These are phyloP conservation scores for Lippia alba DNA, from an alignment of 305 asterid genomes.

Conservation along the genomic window DNA sequence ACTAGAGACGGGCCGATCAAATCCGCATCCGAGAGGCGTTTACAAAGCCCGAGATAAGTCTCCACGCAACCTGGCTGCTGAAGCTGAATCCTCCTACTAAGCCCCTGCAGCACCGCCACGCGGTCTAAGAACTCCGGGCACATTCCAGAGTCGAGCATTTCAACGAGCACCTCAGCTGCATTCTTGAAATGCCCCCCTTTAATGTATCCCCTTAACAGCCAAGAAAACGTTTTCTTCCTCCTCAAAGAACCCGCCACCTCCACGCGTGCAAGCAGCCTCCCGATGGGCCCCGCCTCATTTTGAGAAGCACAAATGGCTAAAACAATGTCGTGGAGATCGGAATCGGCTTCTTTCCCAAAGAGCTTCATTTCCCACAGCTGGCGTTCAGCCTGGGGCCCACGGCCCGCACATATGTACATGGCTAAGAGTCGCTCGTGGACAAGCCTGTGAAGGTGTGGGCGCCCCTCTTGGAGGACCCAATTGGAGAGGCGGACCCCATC, in stretches of 20 bases:
- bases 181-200: constrained; percentile 87
- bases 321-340: constrained; percentile 80
- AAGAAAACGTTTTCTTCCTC: constrained; percentile 73
- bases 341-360: constrained; percentile 68
- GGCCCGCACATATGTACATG: constrained; percentile 87
- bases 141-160: constrained; percentile 78
- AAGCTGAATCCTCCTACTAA: constrained; percentile 58
- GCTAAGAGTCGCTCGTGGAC: constrained; percentile 89
- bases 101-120: constrained; percentile 84
- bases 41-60: constrained; percentile 69
- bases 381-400: constrained; percentile 78
- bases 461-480: constrained; percentile 70
- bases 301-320: constrained; percentile 92
- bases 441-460: constrained; percentile 61
- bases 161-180: constrained; percentile 77
- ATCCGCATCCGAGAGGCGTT: constrained; percentile 69
- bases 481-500: constrained; percentile 65
- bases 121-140: constrained; percentile 76
- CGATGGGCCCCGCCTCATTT: constrained; percentile 60
- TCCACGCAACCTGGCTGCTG: constrained; percentile 59
- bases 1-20: constrained; percentile 75
- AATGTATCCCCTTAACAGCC: constrained; percentile 91
- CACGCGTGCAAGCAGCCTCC: constrained; percentile 64
- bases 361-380: constrained; percentile 93
- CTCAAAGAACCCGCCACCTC: constrained; percentile 60